phyloP scores from a whole-genome alignment of 139 green algal genomes.

The Astrephomene gubernaculifera region DNA sequence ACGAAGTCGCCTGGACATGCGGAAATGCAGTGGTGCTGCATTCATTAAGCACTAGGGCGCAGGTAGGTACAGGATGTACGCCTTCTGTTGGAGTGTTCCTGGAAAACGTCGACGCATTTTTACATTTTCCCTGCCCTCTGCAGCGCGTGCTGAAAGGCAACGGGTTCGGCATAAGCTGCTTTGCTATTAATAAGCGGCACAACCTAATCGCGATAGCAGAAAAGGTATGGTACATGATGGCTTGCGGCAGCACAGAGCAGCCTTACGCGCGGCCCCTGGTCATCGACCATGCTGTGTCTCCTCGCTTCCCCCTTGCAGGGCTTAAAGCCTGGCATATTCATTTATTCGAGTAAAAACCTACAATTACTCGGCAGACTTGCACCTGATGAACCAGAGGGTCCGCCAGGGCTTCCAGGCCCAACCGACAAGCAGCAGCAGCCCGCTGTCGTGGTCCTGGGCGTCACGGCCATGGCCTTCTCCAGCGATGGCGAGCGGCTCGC shows the following conservation, averaged over 20 bases:
- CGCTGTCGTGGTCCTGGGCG: constrained; percentile 1
- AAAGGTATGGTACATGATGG: constrained; percentile 20
- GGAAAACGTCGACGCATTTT: too few relatives aligned
- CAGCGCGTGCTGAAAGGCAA: constrained; percentile 42
- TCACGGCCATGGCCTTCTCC: constrained; percentile 47
- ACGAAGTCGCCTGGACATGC: constrained; percentile 48
- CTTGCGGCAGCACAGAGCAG: not conserved
- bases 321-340: constrained; percentile 11
- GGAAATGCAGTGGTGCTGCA: constrained; percentile 47
- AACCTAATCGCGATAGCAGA: constrained; percentile 33
- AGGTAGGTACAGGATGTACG: not conserved
- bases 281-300: not conserved
- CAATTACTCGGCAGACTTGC: not conserved
- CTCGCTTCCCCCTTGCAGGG: not conserved
- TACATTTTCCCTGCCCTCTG: not conserved
- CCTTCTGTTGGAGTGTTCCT: too few relatives aligned
- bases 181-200: constrained; percentile 33
- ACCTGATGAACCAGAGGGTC: not conserved
- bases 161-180: constrained; percentile 42
- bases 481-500: constrained; percentile 49
- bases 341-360: constrained; percentile 31
- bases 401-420: not conserved
- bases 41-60: not conserved
- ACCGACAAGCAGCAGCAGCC: not conserved
- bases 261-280: not conserved